Conservation (phyloP, 306 rosid species). For the Hylodesmum podocarpum region DNA sequence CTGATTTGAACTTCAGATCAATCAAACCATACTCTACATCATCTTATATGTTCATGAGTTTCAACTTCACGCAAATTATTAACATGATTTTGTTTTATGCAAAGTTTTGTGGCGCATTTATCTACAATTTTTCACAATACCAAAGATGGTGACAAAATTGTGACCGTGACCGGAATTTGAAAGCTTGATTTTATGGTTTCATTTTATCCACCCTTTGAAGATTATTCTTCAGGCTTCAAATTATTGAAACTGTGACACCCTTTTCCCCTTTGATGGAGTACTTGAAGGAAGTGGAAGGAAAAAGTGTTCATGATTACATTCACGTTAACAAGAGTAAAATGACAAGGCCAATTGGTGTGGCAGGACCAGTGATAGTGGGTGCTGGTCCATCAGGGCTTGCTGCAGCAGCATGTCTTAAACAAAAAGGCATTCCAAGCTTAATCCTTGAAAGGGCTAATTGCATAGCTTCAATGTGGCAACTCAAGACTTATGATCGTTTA, state of each 20-base stretch:
- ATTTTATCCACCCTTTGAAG: neutral
- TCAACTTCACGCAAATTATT: neutral
- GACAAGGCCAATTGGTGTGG: conserved; percentile 16
- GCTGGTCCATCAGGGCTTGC: conserved; percentile 93
- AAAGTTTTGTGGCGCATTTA: neutral
- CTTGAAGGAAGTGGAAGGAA: conserved; percentile 60
- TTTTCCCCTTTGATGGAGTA: neutral
- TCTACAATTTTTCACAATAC: neutral
- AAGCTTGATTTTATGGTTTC: neutral
- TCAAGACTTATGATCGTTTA: conserved; percentile 73
- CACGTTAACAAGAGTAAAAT: conserved; percentile 12
- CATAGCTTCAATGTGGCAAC: conserved; percentile 78
- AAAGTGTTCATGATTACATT: conserved; percentile 51
- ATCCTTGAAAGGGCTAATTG: conserved; percentile 62
- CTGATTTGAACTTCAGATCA: neutral
- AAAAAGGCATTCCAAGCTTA: conserved; percentile 55
- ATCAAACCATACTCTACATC: neutral
- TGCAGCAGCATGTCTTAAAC: conserved; percentile 70
- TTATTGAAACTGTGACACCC: neutral
- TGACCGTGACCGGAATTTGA: neutral
- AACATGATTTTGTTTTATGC: neutral
- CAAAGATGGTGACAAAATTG: neutral
- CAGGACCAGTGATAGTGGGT: conserved; percentile 71
- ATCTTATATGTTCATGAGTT: neutral
- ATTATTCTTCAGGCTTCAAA: neutral